phyloP scores from a whole-genome alignment of 1,139 yeast genomes.

The Candida sanyaensis region DNA sequence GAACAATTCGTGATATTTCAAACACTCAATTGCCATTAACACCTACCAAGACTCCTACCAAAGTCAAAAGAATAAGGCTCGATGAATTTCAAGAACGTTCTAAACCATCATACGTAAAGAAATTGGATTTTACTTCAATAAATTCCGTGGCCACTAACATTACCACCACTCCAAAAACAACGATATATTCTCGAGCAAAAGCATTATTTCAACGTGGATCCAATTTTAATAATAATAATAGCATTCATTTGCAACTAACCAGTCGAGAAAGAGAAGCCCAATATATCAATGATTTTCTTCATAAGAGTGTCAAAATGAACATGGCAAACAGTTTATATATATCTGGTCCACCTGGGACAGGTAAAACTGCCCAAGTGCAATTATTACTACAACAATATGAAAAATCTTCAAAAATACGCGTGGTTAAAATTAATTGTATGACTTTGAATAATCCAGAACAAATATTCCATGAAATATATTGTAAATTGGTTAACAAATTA shows the following conservation, averaged over 20 bases:
- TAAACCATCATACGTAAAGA: conserved; percentile 11
- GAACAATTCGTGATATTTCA: conserved; percentile 15
- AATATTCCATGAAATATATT: conserved; percentile 56
- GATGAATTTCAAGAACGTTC: not conserved
- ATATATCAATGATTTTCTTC: conserved; percentile 49
- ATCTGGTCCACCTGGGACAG: conserved; percentile 99
- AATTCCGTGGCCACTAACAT: conserved; percentile 3
- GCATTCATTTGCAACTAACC: conserved; percentile 24
- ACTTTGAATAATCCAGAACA: conserved; percentile 58
- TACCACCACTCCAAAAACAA: conserved; percentile 9
- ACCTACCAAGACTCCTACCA: conserved; percentile 14
- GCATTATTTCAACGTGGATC: conserved; percentile 61
- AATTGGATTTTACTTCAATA: conserved; percentile 10
- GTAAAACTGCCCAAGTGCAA: conserved; percentile 85
- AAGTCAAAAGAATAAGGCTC: conserved; percentile 9
- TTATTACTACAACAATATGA: conserved; percentile 8
- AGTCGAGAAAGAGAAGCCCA: conserved; percentile 67
- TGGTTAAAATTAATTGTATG: conserved; percentile 76
- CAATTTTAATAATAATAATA: conserved; percentile 6
- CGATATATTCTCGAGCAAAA: conserved; percentile 51
- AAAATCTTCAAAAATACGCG: conserved; percentile 21
- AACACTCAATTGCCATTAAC: conserved; percentile 12
- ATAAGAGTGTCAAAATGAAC: conserved; percentile 34
- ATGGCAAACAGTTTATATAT: conserved; percentile 72
- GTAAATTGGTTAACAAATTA: conserved; percentile 29